A percentile compares a stretch with the other conserved stretches of the same genome.
Evolutionary conservation across 768 basidiomycete genomes (phyloP).

Genomic region (Tylopilus plumbeoviolaceoides): DNA sequence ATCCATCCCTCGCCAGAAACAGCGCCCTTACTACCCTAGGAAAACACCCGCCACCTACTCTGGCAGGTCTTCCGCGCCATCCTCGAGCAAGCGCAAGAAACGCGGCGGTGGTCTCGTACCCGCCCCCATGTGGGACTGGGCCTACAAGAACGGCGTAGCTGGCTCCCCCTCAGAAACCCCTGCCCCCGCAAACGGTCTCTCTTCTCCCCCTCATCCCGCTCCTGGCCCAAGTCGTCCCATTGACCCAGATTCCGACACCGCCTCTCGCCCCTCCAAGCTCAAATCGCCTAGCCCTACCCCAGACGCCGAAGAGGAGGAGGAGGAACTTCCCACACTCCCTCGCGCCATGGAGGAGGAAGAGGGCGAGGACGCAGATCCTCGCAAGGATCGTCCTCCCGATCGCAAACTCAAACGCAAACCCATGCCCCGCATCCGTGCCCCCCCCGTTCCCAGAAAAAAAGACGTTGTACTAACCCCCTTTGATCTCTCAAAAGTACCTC

Average conservation of each 20-base stretch:
- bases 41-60: constrained; percentile 5
- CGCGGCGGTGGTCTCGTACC: constrained; percentile 71
- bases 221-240: constrained; percentile 8
- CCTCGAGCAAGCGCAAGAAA: constrained; percentile 39
- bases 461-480: constrained; percentile 16
- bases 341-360: constrained; percentile 64
- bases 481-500: constrained; percentile 13
- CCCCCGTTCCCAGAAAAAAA: constrained; percentile 5
- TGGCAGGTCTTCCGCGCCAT: constrained; percentile 7
- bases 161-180: constrained; percentile 16
- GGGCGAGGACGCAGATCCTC: constrained; percentile 33
- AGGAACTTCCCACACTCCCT: constrained; percentile 42
- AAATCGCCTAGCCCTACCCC: constrained; percentile 17
- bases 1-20: constrained; percentile 7
- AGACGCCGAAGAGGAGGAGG: constrained; percentile 37
- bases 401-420: constrained; percentile 4
- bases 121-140: constrained; percentile 87
- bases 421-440: not conserved
- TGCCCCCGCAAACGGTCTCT: constrained; percentile 1
- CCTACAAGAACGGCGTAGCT: constrained; percentile 42
- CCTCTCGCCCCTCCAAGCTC: not conserved
- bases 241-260: not conserved
- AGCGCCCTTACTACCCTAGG: constrained; percentile 3
- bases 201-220: not conserved
- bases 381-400: constrained; percentile 14